Conservation (phyloP, 768 basidiomycete genomes). For the Rhodotorula toruloides region DNA sequence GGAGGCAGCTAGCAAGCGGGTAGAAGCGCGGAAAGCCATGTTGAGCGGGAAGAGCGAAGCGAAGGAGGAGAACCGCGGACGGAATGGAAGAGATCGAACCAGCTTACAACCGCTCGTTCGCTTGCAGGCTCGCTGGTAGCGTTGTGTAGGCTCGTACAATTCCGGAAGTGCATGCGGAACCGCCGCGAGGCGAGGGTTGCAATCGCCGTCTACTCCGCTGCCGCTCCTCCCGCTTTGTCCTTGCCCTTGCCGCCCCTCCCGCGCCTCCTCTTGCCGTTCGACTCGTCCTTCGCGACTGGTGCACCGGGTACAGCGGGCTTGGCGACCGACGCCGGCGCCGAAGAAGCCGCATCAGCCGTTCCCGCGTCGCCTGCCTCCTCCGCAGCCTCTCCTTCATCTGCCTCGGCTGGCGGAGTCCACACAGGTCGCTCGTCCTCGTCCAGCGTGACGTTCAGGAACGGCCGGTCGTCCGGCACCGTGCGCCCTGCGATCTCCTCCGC, state of each 20-base stretch:
- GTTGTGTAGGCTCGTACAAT: too few species aligned
- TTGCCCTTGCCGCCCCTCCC: conserved; percentile 1
- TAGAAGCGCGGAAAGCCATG: conserved; percentile 13
- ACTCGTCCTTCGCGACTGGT: not conserved
- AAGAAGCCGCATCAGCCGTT: not conserved
- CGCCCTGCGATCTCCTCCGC: not conserved
- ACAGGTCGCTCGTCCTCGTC: not conserved
- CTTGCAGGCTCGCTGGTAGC: too few species aligned
- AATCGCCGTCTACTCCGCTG: too few species aligned
- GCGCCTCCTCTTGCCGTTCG: conserved; percentile 10
- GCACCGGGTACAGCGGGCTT: not conserved
- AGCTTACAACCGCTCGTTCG: too few species aligned
- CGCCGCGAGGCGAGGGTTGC: too few species aligned
- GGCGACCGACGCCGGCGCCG: not conserved
- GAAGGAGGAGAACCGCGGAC: not conserved
- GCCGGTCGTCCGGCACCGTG: not conserved
- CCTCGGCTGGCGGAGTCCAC: not conserved
- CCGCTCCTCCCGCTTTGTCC: not conserved
- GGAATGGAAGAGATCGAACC: too few species aligned
- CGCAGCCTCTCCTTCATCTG: not conserved
- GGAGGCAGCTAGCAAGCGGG: not conserved
- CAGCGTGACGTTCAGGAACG: conserved; percentile 5
- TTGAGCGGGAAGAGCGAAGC: not conserved
- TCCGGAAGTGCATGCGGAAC: too few species aligned
- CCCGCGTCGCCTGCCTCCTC: not conserved